Evolutionary conservation across 2,329 filamentous ascomycete genomes (phyloP), one percentile per base, ranked within the genome.

Genomic region (Xylariales sp.): DNA sequence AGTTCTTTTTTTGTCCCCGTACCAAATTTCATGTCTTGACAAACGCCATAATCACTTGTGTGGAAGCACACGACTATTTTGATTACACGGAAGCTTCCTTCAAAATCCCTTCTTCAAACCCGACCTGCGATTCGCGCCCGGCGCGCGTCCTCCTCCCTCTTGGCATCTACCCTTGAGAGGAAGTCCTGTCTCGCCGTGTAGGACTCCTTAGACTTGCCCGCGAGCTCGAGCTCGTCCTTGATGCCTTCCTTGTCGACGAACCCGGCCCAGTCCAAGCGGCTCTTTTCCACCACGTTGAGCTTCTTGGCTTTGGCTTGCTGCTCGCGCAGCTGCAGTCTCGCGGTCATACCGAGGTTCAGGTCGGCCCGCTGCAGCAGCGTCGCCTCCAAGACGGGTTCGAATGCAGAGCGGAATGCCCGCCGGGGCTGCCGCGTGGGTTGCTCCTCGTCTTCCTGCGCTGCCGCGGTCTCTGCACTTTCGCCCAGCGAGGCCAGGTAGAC

Each of bases 191-290:
- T 65, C 15, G 71, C 72, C 2, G 74, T 70, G 53, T 76, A 85
- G 16, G 78, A 81, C 44, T 72, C 70, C 62, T 84, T 85, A 24
- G 75, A 76, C 61, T 75, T 76, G 41, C 80, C 77, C 17, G 81
- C 79, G 32, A 81, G 65, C 58, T 74, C 73, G 41, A 85, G 65
- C 57, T 85, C 81, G 59, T 85, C 79, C 56, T 80, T 73, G 61
- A 85, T 81, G 7, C 81, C 81, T 57, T 83, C 81, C 56, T 81
- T 76, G 60, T 85, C 81, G 40, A 85, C 81, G 50, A 76, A 85
- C 11, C 80, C 79, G 4, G 81, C 81, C 81, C 81, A 85, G 59
- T 85, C 81, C 74, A 85, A 81, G 37, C 78, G 71, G 50, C 78
- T 83, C 70, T 85, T 85, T 62, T 85, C 80, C 13, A 85, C 78